Conservation (phyloP, 768 basidiomycete species). For the Filobasidium wieringae region DNA sequence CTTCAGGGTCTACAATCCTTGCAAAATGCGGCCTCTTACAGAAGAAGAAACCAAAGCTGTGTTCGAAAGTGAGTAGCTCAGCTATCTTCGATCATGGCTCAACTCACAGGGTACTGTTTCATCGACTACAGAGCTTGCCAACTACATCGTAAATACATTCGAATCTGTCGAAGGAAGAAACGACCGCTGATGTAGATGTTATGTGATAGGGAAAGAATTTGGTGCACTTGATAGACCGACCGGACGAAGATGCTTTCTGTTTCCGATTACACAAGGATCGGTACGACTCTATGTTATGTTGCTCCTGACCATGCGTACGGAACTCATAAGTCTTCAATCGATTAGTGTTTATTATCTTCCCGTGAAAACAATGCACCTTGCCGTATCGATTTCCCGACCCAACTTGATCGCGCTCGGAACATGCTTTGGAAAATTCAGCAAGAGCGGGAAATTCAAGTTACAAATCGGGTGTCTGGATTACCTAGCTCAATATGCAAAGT, state of each 20-base stretch:
- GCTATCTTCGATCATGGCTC: neutral
- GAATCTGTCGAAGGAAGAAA: no score
- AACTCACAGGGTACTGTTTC: neutral
- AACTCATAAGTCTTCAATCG: neutral
- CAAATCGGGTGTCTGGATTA: conserved; percentile 89
- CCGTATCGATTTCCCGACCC: conserved; percentile 79
- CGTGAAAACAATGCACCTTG: conserved; percentile 81
- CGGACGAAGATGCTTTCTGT: conserved; percentile 79
- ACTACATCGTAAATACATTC: conserved; percentile 86
- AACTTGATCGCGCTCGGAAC: conserved; percentile 88
- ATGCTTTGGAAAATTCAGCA: conserved; percentile 95
- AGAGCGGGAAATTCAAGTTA: conserved; percentile 93
- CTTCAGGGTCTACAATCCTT: neutral
- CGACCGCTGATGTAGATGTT: neutral
- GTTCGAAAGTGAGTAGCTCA: conserved; percentile 56
- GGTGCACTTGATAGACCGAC: conserved; percentile 84
- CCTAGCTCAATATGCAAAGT: conserved; percentile 90
- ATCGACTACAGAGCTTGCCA: conserved; percentile 56
- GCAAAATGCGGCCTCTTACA: conserved; percentile 78
- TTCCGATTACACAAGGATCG: conserved; percentile 89
- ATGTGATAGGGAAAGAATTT: conserved; percentile 75
- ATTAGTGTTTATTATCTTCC: conserved; percentile 80
- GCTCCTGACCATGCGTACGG: neutral
- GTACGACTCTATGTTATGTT: conserved; percentile 16
- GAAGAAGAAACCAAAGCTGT: conserved; percentile 94